Evolutionary conservation across 495 filamentous ascomycete genomes (phyloP), one percentile per base, ranked within the genome.

Genomic region (Penicillium egyptiacum): DNA sequence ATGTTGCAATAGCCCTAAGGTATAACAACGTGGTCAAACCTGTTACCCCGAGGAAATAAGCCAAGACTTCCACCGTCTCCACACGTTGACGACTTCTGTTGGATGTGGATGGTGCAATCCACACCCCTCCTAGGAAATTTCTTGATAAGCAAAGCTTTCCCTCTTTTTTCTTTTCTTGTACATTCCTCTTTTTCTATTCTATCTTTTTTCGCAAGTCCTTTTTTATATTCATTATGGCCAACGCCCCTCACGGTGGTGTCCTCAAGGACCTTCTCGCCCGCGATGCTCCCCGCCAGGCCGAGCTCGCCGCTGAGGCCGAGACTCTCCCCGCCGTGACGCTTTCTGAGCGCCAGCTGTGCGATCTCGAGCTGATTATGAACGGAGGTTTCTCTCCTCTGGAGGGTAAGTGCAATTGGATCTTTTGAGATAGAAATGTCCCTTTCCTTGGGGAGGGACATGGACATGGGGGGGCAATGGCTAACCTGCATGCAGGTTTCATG

Each of bases 321-420:
- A 87, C 70, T 10, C 83, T 98, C 42, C 90, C 90, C 31, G 90
- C 94, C 16, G 83, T 98, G 62, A 75, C 88, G 44, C 82, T 98
- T 63, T 86, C 83, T 35, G 94, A 98, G 82, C 85, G 94, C 58
- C 94, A 98, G 75, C 84, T 98, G 20, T 98, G 94, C 76, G 94
- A 98, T 80, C 83, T 98, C 61, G 94, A 98, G 72, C 71, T 98
- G 79, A 88, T 98, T 60, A 84, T 98, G 76, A 96, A 86, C 76
- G 94, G 94, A 66, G 94, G 95, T 52, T 98, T 98, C 78, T 96
- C 91, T 61, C 94, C 94, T 48, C 83, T 98, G 20, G 95, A 98
- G 82, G 95, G 92, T 96, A 66, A 52, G 87, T 82, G 56, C 25
- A 47, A 50, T 61, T 51, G 39, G 30, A 11, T 3, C 25, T 42